Conservation (phyloP, 1,284 basidiomycete species). For the Erythrobasidium hasegawianum region DNA sequence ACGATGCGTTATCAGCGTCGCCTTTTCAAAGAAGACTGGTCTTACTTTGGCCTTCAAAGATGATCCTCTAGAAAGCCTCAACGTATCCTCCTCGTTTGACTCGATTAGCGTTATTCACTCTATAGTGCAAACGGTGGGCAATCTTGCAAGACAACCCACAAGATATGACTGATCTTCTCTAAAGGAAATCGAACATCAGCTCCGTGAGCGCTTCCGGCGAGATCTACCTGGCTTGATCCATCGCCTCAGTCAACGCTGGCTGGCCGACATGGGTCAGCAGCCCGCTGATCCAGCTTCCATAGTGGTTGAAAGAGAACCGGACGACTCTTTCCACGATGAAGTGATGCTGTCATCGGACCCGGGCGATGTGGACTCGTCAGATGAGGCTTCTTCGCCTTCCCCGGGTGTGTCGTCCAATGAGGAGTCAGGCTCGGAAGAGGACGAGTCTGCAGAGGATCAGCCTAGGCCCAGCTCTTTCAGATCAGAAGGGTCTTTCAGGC, state of each 20-base stretch:
- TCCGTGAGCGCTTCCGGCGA: conserved; percentile 96
- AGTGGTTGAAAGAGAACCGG: conserved; percentile 20
- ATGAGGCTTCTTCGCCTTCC: too few species aligned
- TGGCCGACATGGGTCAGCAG: conserved; percentile 41
- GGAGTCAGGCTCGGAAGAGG: too few species aligned
- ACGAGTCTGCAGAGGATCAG: too few species aligned
- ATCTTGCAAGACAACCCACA: not conserved
- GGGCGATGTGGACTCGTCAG: too few species aligned
- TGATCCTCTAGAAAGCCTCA: conserved; percentile 94
- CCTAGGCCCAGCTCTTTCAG: too few species aligned
- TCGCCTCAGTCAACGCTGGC: conserved; percentile 88
- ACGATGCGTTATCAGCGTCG: conserved; percentile 92
- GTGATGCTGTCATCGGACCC: too few species aligned
- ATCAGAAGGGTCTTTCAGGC: not conserved
- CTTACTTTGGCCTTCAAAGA: conserved; percentile 99
- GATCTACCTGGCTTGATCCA: conserved; percentile 97
- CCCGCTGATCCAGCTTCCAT: conserved; percentile 13
- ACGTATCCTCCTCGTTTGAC: conserved; percentile 97
- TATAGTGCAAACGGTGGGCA: conserved; percentile 64
- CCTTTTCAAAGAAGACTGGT: conserved; percentile 93
- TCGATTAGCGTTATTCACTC: conserved; percentile 96
- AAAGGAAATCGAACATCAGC: conserved; percentile 91
- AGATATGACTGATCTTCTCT: not conserved
- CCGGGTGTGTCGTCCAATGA: too few species aligned
- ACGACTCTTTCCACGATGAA: conserved; percentile 12